Conservation (phyloP, 495 filamentous ascomycete genomes). For the Xylaria scruposa region DNA sequence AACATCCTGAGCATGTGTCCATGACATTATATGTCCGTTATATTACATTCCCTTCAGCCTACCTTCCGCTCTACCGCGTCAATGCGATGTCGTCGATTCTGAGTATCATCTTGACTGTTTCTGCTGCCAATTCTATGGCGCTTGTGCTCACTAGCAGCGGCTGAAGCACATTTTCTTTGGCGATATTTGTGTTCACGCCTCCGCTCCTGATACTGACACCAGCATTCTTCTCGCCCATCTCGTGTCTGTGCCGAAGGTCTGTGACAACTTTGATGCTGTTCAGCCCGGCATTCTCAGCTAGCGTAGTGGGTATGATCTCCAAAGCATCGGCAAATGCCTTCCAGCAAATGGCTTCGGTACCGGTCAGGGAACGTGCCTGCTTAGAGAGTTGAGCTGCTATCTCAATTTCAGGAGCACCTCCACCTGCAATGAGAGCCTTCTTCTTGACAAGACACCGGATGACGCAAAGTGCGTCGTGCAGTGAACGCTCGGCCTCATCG, state of each 20-base stretch:
- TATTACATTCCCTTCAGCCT: conserved; percentile 32
- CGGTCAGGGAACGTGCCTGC: conserved; percentile 79
- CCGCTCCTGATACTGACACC: conserved; percentile 97
- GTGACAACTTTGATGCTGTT: conserved; percentile 99
- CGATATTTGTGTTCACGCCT: conserved; percentile 92
- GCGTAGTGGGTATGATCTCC: conserved; percentile 95
- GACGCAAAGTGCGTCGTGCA: conserved; percentile 97
- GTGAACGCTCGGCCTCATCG: conserved; percentile 92
- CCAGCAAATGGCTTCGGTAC: conserved; percentile 97
- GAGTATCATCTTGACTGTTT: conserved; percentile 98
- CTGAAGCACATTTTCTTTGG: conserved; percentile 97
- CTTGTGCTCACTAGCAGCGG: conserved; percentile 95
- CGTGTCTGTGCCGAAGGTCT: conserved; percentile 90
- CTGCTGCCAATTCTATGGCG: conserved; percentile 93
- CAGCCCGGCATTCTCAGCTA: conserved; percentile 95
- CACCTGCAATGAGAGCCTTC: conserved; percentile 94
- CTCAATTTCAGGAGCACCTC: conserved; percentile 94
- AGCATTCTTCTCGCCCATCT: conserved; percentile 91
- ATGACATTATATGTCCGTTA: conserved; percentile 26
- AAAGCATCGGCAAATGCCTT: conserved; percentile 98
- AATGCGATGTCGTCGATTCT: conserved; percentile 93
- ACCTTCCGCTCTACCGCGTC: conserved; percentile 38
- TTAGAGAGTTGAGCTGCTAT: conserved; percentile 82
- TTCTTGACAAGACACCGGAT: conserved; percentile 99
- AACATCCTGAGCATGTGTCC: conserved; percentile 30